Evolutionary conservation across 169 alveolate species (phyloP), one percentile per base, ranked within the genome.

Genomic region (Babesia bovis): DNA sequence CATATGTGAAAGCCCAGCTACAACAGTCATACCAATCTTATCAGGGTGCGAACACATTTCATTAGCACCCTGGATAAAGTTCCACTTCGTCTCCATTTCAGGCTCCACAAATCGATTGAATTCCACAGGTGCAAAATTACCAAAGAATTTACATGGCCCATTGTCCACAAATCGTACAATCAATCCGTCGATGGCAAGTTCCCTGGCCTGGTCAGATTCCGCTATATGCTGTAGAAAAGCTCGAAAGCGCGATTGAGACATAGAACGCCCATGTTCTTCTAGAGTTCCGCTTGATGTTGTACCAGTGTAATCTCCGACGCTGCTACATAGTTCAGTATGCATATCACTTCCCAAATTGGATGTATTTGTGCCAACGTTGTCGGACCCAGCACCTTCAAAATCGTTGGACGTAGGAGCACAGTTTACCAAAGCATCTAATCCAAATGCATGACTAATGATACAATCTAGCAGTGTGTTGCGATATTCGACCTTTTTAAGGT

Each of bases 81-180:
- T 74, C 84, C 84, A 74, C 49, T 51, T 49, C 63, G 25, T 49
- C 28, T 60, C 71, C 35, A 32, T 7, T 45, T 60, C 73, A 15
- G 73, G 73, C 32, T 63, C 73, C 0, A 63, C 73, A 32, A 63
- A 63, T 13, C 36, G 10, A 40, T 63, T 63, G 17, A 63, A 63
- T 2, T 41, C 35, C 2, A 26, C 38, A 17, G 41, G 15, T 17
- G 21, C 13, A 42, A 12, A n/a, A 12, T 41, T 33, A 4, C 32
- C 63, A 21, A 53, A 4, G 4, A 45, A 38, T 25, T 56, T 45
- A 25, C 12, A 3, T 6, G 76, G 84, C 10, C 19, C 5, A 2
- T 74, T 70, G 42, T 74, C 84, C 15, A 74, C 70, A 41, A 74
- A 74, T 5, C 84, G 67, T 3, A 74, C 66, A 17, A 74, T 36